phyloP scores from a whole-genome alignment of 306 rosid species.

The Glycine tomentella region DNA sequence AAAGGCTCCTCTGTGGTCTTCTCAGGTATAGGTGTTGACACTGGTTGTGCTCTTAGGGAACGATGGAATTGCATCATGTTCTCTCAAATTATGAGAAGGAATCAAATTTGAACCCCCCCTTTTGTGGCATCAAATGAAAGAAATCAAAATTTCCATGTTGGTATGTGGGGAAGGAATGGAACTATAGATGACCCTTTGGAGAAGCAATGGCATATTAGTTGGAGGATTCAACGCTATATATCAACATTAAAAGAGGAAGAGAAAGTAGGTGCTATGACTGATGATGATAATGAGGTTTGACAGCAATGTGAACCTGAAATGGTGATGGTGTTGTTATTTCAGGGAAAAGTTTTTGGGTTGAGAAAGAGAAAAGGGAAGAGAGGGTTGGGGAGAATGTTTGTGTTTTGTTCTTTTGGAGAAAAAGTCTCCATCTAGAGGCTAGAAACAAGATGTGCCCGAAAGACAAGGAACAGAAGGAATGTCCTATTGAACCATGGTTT shows the following conservation, averaged over 20 bases:
- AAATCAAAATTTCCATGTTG: conserved; percentile 9
- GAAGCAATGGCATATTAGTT: not conserved
- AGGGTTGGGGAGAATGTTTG: conserved; percentile 28
- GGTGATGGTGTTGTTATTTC: conserved; percentile 29
- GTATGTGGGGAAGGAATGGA: conserved; percentile 1
- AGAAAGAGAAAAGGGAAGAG: conserved; percentile 41
- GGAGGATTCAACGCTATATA: not conserved
- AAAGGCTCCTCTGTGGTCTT: conserved; percentile 75
- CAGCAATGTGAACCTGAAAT: conserved; percentile 15
- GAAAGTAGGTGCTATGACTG: conserved; percentile 1
- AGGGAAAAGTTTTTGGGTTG: conserved; percentile 29
- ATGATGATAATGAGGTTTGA: conserved; percentile 28
- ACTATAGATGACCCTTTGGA: conserved; percentile 39
- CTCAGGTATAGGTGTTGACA: conserved; percentile 56
- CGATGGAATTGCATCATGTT: conserved; percentile 64
- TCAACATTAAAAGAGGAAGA: not conserved
- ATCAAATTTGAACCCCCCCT: conserved; percentile 37
- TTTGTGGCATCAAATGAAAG: conserved; percentile 30
- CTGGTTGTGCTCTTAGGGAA: conserved; percentile 60
- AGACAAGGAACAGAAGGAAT: conserved; percentile 51
- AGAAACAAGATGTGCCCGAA: conserved; percentile 54
- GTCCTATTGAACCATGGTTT: conserved; percentile 27
- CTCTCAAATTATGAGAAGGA: not conserved
- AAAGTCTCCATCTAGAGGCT: conserved; percentile 64
- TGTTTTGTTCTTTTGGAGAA: conserved; percentile 48